Conservation (phyloP, 306 rosid species). For the Quercus mongolica region DNA sequence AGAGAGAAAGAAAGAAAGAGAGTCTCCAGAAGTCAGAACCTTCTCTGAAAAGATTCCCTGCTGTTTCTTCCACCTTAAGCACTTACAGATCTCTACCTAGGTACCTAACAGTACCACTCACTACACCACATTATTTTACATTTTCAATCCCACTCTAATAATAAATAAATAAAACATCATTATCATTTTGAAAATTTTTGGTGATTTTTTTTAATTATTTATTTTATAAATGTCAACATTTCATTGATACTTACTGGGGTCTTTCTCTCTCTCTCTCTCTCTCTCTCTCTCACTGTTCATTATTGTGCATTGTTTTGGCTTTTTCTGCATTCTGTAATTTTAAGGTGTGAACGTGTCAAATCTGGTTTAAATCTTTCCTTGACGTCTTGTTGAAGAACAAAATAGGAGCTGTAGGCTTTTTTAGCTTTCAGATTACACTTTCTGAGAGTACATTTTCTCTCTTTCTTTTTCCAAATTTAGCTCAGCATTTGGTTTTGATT, state of each 20-base stretch:
- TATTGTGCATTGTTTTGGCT: conserved; percentile 11
- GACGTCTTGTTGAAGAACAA: conserved; percentile 25
- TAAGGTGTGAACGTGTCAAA: background rate
- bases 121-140: conserved; percentile 4
- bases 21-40: background rate
- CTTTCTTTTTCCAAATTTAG: conserved; percentile 24
- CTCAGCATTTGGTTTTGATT: conserved; percentile 46
- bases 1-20: background rate
- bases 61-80: conserved; percentile 38
- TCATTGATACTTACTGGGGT: background rate
- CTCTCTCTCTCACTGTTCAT: background rate
- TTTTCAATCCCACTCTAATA: background rate
- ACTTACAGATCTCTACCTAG: conserved; percentile 43
- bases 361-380: conserved; percentile 8
- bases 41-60: conserved; percentile 33
- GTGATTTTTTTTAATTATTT: background rate
- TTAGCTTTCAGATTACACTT: background rate
- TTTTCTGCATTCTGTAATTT: conserved; percentile 29
- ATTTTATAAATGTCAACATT: background rate
- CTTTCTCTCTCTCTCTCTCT: background rate
- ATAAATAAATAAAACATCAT: background rate
- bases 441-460: background rate
- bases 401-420: background rate
- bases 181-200: background rate
- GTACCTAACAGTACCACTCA: conserved; percentile 11